Base-by-base conservation (phyloP, 306 rosid species). In the Trichosanthes cucumerina region DNA sequence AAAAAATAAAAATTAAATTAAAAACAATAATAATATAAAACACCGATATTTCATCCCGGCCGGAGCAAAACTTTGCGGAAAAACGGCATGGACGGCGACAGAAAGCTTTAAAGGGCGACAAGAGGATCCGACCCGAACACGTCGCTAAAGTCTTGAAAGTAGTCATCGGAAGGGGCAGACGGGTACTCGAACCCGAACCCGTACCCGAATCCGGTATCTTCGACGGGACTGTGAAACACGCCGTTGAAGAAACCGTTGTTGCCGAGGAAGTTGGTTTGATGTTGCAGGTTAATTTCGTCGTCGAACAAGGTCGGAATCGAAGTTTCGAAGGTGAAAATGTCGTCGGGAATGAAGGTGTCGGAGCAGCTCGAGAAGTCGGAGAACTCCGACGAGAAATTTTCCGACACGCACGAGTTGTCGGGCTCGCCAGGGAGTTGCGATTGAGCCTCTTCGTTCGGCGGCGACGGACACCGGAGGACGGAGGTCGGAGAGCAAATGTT, bases 141-240 rank as follows among this genome's bases (percentile, higher is more conserved):
- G 80, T 96, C 99, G 21, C 89, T 92, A 82, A 96, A 90, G 36
- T 96, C 99, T 86, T 92, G 97, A 21, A 92, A 92, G 69, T 80
- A 79, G 56, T 96, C 98, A 34, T 88, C 91, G 24, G 53, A 58
- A 0, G 57, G 82, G 83, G 82, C 86, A 14, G 49, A 80, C 4
- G 85, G 56, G 19, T 85, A 79, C 0, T 89, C 86, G 16, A 87
- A 88, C n/a, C 85, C 89, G 38, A 90, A 83, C 5, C 33, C 24
- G 59, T 5, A 53, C 9, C 70, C 18, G 36, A 6, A 26, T 43
- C 75, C 78, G 75, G 59, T 15, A 66, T 85, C 84, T 54, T 82
- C 87, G 59, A 34, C 38, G 0, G 88, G 57, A 65, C 65, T 77
- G 15, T 78, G 44, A 16, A 91, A 83, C 1, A 68, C 39, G 44